Evolutionary conservation across 768 basidiomycete species (phyloP), one percentile per base, ranked within the genome.

Genomic region (Tricholoma furcatifolium): DNA sequence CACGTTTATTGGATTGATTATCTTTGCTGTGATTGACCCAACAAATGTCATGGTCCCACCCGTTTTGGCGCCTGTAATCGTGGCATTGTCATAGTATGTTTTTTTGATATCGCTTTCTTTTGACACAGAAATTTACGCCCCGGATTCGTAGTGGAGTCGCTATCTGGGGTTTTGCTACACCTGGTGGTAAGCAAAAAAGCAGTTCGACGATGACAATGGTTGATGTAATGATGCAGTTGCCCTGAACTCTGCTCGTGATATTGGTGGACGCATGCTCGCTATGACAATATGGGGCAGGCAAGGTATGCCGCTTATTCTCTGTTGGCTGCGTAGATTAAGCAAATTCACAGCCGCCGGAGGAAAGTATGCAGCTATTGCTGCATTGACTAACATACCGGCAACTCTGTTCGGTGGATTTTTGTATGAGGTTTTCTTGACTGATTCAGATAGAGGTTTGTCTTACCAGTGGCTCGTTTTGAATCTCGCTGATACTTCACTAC

Each of bases 361-460:
- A 14, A 57, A 60, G 10, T 87, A 86, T 60, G 77, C 81, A 2
- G 86, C 83, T 7, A 77, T 87, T 43, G 64, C 85, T 5, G 80
- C 86, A 4, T 74, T 87, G 27, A 81, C 81, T 2, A 87, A 84
- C 59, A 83, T 87, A 57, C 83, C 83, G 7, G 82, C 83, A 6
- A 87, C 79, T 15, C 41, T 85, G 23, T 64, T 84, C 38, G 83
- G 76, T 15, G 76, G 72, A 18, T 51, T 73, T 43, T 53, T 85
- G 20, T 85, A 87, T 47, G 81, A 85, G 56, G 53, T 78, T 4
- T 73, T 87, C 62, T 67, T 88, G n/a, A 65, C 70, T 15, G 85
- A 87, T 63, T 80, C 80, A 11, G 76, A 79, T 52, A 70, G 84
- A 65, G 81, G 84, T 83, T 56, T 52, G 75, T 66, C 20, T 23